phyloP scores from a whole-genome alignment of 495 filamentous ascomycete species.

The Cryomyces minteri region DNA sequence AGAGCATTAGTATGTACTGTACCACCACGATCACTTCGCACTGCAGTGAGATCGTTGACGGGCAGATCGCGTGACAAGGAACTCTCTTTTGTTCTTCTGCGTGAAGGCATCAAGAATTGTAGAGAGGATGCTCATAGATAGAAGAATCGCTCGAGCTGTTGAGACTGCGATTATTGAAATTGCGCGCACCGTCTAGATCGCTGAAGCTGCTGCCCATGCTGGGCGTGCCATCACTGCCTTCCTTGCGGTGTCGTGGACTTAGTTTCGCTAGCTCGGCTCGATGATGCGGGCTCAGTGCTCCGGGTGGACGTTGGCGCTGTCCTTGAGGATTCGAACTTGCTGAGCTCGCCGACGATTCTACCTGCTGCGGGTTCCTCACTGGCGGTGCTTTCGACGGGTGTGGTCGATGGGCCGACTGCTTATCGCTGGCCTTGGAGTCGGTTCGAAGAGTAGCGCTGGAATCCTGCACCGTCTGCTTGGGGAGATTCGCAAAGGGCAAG shows the following conservation, averaged over 20 bases:
- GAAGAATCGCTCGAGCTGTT: too few relatives aligned
- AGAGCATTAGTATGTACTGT: too few relatives aligned
- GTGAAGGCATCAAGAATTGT: too few relatives aligned
- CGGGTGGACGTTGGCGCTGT: constrained; percentile 8
- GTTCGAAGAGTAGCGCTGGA: constrained; percentile 39
- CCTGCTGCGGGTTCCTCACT: background rate
- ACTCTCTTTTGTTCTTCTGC: too few relatives aligned
- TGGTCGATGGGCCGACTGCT: too few relatives aligned
- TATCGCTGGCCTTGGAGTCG: background rate
- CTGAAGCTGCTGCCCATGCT: constrained; percentile 98
- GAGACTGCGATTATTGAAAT: background rate
- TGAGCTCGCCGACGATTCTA: background rate
- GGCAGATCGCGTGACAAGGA: too few relatives aligned
- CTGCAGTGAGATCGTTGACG: too few relatives aligned
- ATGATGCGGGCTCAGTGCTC: constrained; percentile 32
- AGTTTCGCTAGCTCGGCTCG: constrained; percentile 35
- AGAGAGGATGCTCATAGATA: too few relatives aligned
- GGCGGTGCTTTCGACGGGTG: too few relatives aligned
- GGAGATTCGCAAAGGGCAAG: constrained; percentile 35
- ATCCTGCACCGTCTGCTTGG: constrained; percentile 24
- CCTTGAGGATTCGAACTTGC: constrained; percentile 1
- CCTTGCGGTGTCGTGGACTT: constrained; percentile 34
- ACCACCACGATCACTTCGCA: too few relatives aligned
- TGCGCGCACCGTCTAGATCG: constrained; percentile 67
- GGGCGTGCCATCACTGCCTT: constrained; percentile 68